A percentile compares a stretch with the other conserved stretches of the same genome.
These are phyloP conservation scores for Acanthamoeba castellanii DNA, from an alignment of 208 protist genomes.

Conservation along the genomic window DNA sequence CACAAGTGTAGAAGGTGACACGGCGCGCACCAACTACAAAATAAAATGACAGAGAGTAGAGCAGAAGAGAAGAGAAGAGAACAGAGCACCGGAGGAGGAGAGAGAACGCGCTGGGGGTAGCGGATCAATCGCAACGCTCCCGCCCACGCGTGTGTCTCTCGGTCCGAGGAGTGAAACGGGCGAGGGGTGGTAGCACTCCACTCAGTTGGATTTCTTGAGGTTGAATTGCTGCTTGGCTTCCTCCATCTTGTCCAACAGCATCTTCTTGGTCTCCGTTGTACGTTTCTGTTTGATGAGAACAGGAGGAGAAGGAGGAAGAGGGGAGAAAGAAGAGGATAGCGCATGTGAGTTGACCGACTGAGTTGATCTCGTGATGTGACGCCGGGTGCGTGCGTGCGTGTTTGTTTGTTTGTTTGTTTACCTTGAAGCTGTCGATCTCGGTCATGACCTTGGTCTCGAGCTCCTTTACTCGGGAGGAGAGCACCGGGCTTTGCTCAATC, in stretches of 20 bases:
- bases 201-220: slow-evolving; percentile 51
- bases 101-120: neutral
- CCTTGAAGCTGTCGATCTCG: slow-evolving; percentile 64
- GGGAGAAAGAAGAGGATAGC: neutral
- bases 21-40: slow-evolving; percentile 1
- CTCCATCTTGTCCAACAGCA: slow-evolving; percentile 63
- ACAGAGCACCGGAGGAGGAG: slow-evolving; percentile 12
- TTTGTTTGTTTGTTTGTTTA: neutral
- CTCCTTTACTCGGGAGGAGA: slow-evolving; percentile 14
- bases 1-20: no score
- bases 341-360: no score
- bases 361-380: neutral
- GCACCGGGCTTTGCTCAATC: slow-evolving; percentile 27
- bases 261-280: slow-evolving; percentile 51
- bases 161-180: neutral
- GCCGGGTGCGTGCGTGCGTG: no score
- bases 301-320: neutral
- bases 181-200: neutral
- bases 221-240: slow-evolving; percentile 62
- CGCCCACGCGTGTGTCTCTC: no score
- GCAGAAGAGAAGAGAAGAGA: neutral
- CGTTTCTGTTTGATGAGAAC: neutral
- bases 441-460: slow-evolving; percentile 47
- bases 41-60: neutral
- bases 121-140: slow-evolving; percentile 41